Evolutionary conservation across 495 filamentous ascomycete genomes (phyloP).

Genomic region (Pseudevernia furfuracea): DNA sequence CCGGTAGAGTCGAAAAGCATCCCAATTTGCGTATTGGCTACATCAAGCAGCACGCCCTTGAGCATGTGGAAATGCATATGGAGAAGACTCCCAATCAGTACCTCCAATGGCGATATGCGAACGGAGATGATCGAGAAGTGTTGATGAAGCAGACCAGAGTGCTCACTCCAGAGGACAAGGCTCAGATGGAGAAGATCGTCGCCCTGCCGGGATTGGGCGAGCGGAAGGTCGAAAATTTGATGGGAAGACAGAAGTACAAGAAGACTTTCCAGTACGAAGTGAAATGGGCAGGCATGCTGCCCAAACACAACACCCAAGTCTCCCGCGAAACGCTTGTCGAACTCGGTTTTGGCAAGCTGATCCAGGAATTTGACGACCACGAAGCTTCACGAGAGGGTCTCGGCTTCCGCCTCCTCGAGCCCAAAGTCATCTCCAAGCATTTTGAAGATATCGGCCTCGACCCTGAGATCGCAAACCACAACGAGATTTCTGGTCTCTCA

Average conservation of each 20-base stretch:
- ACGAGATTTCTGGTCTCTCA: constrained; percentile 91
- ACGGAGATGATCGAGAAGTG: constrained; percentile 95
- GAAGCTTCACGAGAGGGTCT: constrained; percentile 96
- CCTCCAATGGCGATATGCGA: constrained; percentile 95
- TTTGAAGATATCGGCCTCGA: constrained; percentile 95
- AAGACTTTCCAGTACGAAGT: constrained; percentile 99
- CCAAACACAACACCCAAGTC: constrained; percentile 87
- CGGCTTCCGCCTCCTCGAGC: constrained; percentile 85
- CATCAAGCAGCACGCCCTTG: constrained; percentile 98
- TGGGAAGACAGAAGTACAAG: constrained; percentile 97
- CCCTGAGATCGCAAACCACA: constrained; percentile 97
- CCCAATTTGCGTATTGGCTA: constrained; percentile 98
- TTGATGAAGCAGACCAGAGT: constrained; percentile 94
- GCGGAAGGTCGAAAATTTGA: constrained; percentile 75
- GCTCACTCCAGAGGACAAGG: constrained; percentile 73
- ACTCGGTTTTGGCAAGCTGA: constrained; percentile 79
- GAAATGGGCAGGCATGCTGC: constrained; percentile 81
- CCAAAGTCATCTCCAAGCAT: constrained; percentile 91
- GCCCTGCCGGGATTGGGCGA: constrained; percentile 75
- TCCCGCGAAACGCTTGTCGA: constrained; percentile 85
- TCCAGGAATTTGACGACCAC: constrained; percentile 98
- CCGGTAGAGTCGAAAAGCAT: constrained; percentile 92
- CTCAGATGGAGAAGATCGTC: constrained; percentile 82
- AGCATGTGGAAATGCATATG: constrained; percentile 99
- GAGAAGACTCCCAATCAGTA: constrained; percentile 99